Base-by-base conservation (phyloP, 306 rosid species). In the Fragaria ananassa region DNA sequence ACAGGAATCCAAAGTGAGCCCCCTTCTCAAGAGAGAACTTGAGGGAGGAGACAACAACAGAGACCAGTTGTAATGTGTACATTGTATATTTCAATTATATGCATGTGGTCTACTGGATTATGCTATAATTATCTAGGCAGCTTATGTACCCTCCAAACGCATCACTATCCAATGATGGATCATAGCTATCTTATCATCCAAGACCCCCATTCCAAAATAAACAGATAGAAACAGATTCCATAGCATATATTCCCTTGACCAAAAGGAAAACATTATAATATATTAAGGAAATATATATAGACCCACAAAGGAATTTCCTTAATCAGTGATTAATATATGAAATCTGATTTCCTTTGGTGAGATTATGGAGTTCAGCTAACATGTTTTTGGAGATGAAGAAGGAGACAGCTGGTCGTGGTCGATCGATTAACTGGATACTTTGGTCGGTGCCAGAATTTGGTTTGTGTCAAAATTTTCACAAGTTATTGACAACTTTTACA, bases 1-100 rank as follows among this genome's bases (percentile, higher is more conserved):
- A 14, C 47, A 81, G 81, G 86, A 84, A 90, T 90, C 94, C 94
- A 67, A 78, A 35, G 77, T 74, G 61, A 51, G 10, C 56, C 57
- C 76, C 68, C 74, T 78, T 39, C 68, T 63, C 23, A 7, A 31
- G 42, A 31, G 45, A 34, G 68, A 34, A 61, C 4, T 29, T 61
- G 45, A 17, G 41, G 65, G 64, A 68, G 65, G 65, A 29, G 42
- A 79, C 78, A 80, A 2, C 56, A 67, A 61, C 10, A 62, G 42
- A 15, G 65, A 64, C 53, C 37, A 56, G 17, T 29, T 54, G 54
- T 50, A 50, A 39, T 67, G 17, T 71, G 6, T n/a, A 71, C 50
- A 65, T 21, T 53, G 73, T 41, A 13, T 62, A 34, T 62, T 62
- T 34, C 47, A 65, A 65, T 76, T 53, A 45, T 45, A 42, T 58